Base-by-base conservation (phyloP, 2,329 filamentous ascomycete genomes). In the Bertia moriformis region DNA sequence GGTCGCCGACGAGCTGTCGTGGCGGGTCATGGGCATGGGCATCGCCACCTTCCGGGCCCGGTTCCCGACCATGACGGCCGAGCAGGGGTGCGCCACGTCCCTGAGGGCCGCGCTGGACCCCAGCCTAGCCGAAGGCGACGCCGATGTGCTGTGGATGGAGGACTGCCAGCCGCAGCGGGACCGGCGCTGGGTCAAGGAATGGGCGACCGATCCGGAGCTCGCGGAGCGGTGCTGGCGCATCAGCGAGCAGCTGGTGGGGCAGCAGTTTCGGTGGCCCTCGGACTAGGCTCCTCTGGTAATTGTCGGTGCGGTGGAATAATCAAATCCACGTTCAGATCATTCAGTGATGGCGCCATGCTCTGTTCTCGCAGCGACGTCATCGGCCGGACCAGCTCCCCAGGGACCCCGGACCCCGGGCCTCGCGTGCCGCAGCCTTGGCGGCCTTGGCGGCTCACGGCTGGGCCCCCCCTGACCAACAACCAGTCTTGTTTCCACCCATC, bases 41-140 rank as follows among this genome's bases (percentile, higher is more conserved):
- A 48, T 48, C 18, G 55, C 41, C 30, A 49, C 50, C 18, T 30
- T 41, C 5, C 22, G 41, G 5, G 30, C 14, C 5, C 15, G 27
- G 1, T 37, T 45, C 18, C 44, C 47, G 12, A 19, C 37, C 39
- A 65, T 61, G 47, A 55, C 50, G 13, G 43, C 57, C 20, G 57
- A 63, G 45, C 57, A 65, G 46, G 63, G 63, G 4, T 57, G 56
- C 39, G 52, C 59, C 7, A 65, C 63, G 1, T 58, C 53, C 19
- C 46, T 67, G 10, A 55, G 60, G 14, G 62, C 63, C 4, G 63
- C 60, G 4, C 52, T 67, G 20, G 63, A 65, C 45, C 62, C 62
- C 0, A 48, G 46, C 3, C 45, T 66, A 32, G n/a, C n/a, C n/a
- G 46, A 48, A 14, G 49, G 47, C 36, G 48, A 49, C 40, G 46